Percentiles rank a stretch among this genome's conserved stretches.
Conservation (phyloP, 495 filamentous ascomycete genomes). For the Massariosphaeria phaeospora region DNA sequence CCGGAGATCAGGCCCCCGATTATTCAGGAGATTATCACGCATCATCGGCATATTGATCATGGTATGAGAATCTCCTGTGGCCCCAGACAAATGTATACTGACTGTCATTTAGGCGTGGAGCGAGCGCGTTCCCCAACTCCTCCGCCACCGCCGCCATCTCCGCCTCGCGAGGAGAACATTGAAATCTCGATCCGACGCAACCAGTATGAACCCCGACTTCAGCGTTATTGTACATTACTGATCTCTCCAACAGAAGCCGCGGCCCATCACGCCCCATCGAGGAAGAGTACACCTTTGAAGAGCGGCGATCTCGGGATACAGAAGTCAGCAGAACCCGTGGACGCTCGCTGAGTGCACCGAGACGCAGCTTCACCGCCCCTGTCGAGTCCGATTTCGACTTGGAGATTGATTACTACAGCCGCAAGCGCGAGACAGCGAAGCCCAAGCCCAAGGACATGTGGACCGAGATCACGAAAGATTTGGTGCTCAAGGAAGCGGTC, state of each 20-base stretch:
- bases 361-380: conserved; percentile 31
- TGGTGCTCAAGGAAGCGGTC: conserved; percentile 84
- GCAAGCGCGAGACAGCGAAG: conserved; percentile 42
- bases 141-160: conserved; percentile 41
- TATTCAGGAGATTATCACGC: conserved; percentile 76
- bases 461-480: conserved; percentile 95
- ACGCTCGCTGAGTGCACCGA: conserved; percentile 34
- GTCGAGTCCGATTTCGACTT: conserved; percentile 46
- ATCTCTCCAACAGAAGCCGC: conserved; percentile 26
- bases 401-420: conserved; percentile 64
- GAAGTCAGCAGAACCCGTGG: conserved; percentile 25
- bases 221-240: background rate
- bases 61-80: conserved; percentile 47
- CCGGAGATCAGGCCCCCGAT: conserved; percentile 61
- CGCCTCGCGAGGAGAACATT: conserved; percentile 38
- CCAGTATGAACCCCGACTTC: conserved; percentile 29
- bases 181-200: conserved; percentile 52
- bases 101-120: conserved; percentile 34
- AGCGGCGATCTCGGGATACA: conserved; percentile 36
- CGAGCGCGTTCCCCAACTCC: conserved; percentile 38
- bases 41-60: conserved; percentile 84
- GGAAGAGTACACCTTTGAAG: conserved; percentile 56
- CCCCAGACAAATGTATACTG: background rate
- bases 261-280: conserved; percentile 42
- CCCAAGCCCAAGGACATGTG: conserved; percentile 64